These are phyloP conservation scores for Trichoderma sp. DNA, from an alignment of 2,329 filamentous ascomycete genomes.

Conservation along the genomic window DNA sequence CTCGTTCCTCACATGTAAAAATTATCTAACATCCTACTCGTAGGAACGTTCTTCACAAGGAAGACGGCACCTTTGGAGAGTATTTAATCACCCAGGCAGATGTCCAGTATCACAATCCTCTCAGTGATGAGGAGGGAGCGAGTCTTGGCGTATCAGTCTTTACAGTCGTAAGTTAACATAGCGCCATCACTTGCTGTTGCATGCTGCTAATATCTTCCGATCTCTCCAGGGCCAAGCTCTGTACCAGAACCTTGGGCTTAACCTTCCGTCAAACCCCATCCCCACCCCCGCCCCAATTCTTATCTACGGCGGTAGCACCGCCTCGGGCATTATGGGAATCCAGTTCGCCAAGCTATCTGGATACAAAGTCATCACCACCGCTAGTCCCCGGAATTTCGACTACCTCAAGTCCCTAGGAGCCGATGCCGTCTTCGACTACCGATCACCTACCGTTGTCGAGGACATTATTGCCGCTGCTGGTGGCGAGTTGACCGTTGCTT, in stretches of 20 bases:
- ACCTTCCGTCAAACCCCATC: slow-evolving; percentile 42
- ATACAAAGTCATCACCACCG: slow-evolving; percentile 38
- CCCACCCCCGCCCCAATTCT: slow-evolving; percentile 39
- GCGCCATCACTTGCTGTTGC: neutral
- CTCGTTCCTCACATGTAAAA: neutral
- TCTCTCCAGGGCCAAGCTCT: slow-evolving; percentile 32
- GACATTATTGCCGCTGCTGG: slow-evolving; percentile 28
- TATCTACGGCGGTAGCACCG: slow-evolving; percentile 51
- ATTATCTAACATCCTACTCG: neutral
- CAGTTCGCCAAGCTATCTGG: slow-evolving; percentile 43
- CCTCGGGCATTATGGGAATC: slow-evolving; percentile 52
- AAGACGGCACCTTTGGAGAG: slow-evolving; percentile 44
- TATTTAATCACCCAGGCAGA: slow-evolving; percentile 39
- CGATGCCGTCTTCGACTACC: slow-evolving; percentile 46
- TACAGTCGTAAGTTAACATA: slow-evolving; percentile 33
- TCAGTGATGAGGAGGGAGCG: slow-evolving; percentile 47
- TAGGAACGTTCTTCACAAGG: slow-evolving; percentile 27
- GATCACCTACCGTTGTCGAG: slow-evolving; percentile 23
- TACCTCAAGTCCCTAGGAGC: slow-evolving; percentile 42
- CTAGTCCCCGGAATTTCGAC: slow-evolving; percentile 38
- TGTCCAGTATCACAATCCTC: slow-evolving; percentile 42
- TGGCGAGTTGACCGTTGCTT: slow-evolving; percentile 2
- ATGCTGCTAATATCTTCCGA: neutral
- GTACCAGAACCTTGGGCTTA: slow-evolving; percentile 44
- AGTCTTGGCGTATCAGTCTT: slow-evolving; percentile 39